Evolutionary conservation across 352 stramenopile species (phyloP), one percentile per base, ranked within the genome.

Genomic region (Detonula confervacea): DNA sequence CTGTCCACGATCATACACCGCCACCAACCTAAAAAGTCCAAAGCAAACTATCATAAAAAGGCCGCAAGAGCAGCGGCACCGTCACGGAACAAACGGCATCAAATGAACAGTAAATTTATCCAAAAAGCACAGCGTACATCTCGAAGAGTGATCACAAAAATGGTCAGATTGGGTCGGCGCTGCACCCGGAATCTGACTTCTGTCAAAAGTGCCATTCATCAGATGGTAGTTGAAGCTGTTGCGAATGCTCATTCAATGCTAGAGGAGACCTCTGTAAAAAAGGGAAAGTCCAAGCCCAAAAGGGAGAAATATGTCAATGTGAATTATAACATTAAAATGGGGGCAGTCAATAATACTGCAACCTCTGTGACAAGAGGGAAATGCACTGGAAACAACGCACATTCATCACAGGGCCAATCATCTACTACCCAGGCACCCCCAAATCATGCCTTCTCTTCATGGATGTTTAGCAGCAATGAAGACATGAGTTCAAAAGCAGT

Each of bases 181-280:
- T 74, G 65, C 11, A 49, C 65, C 14, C 25, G 29, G 20, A 65
- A 66, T 51, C 27, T 16, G n/a, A 27, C 5, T 0, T 2, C 14
- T 9, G 6, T 74, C 12, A 29, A 30, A n/a, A 20, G 60, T 60
- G 12, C 39, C 16, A 63, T 74, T 35, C 51, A 54, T 25, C 3
- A 33, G 0, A 66, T 2, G 39, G 46, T 74, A 6, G 22, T 16
- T 0, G 22, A 8, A 22, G 37, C 65, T 33, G 22, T 66, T 8
- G 22, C 25, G 6, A 65, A 56, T 54, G 55, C 63, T 54, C 54
- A 74, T 25, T 47, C 56, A 22, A 47, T 74, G 54, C 46, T 74
- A 18, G 51, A 56, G n/a, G 2, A 73, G n/a, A 37, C 11, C 16
- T 6, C 18, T 14, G 1, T 30, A 3, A 55, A 64, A 9, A 24